phyloP scores from a whole-genome alignment of 192 early-diverging fungal species.

The Coemansia sp. region DNA sequence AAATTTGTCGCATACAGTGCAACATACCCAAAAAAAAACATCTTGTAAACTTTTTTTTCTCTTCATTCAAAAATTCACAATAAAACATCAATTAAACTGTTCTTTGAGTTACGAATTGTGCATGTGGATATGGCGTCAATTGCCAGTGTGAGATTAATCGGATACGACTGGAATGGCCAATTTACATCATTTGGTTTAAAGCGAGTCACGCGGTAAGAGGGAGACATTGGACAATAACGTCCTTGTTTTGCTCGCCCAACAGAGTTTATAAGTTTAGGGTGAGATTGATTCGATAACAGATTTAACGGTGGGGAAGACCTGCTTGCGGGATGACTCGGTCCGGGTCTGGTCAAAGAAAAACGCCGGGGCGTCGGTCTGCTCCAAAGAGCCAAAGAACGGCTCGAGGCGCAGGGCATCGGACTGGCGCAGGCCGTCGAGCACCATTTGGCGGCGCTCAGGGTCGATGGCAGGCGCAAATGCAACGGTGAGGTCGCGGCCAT shows the following conservation, averaged over 20 bases:
- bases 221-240: no score
- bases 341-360: constrained; percentile 21
- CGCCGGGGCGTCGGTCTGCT: background rate
- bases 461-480: background rate
- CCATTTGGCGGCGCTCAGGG: background rate
- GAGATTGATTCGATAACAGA: constrained; percentile 15
- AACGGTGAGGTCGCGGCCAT: constrained; percentile 38
- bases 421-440: constrained; percentile 4
- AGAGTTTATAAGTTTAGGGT: constrained; percentile 16
- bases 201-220: no score
- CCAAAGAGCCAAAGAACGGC: background rate
- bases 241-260: no score
- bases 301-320: constrained; percentile 43
- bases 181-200: no score
- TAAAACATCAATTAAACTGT: background rate
- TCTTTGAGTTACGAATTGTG: background rate
- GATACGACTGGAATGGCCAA: no score
- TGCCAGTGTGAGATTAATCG: constrained; percentile 82
- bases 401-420: constrained; percentile 8
- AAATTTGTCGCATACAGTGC: no score
- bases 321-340: constrained; percentile 36
- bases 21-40: background rate
- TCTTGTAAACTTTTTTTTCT: background rate
- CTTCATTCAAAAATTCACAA: background rate
- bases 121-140: constrained; percentile 61